Percentiles rank a stretch among this genome's conserved stretches.
These are phyloP conservation scores for Cordyceps fumosorosea DNA, from an alignment of 2,329 filamentous ascomycete genomes.

Conservation along the genomic window DNA sequence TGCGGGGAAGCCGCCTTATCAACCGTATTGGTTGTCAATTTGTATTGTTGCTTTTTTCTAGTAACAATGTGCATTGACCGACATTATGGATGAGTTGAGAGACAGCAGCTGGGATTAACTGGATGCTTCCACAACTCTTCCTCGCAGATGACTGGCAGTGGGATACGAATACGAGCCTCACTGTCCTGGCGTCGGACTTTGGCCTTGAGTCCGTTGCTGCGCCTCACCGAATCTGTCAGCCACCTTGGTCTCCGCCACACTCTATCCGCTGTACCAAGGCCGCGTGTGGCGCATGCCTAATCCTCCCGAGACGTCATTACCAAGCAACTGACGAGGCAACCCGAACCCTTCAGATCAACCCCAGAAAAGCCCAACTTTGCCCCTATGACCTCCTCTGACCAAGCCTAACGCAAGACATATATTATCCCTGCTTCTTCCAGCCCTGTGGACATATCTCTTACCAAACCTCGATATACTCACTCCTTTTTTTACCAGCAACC, in stretches of 20 bases:
- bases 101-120: too few relatives aligned
- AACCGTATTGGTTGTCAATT: too few relatives aligned
- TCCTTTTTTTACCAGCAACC: neutral
- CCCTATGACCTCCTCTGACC: neutral
- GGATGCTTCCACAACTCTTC: too few relatives aligned
- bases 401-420: neutral
- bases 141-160: too few relatives aligned
- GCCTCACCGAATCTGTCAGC: neutral
- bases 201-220: neutral
- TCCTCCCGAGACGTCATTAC: slow-evolving; percentile 15
- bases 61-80: too few relatives aligned
- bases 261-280: neutral
- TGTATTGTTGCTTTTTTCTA: too few relatives aligned
- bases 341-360: slow-evolving; percentile 5
- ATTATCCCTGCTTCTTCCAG: neutral
- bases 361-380: neutral
- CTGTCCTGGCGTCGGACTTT: neutral
- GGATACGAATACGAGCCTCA: neutral
- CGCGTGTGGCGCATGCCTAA: slow-evolving; percentile 5
- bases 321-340: slow-evolving; percentile 16
- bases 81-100: too few relatives aligned
- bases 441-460: neutral
- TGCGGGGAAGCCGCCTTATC: too few relatives aligned
- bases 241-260: neutral
- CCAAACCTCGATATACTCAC: neutral